phyloP scores from a whole-genome alignment of 1,284 basidiomycete genomes.

The Ceratobasidium sp. region DNA sequence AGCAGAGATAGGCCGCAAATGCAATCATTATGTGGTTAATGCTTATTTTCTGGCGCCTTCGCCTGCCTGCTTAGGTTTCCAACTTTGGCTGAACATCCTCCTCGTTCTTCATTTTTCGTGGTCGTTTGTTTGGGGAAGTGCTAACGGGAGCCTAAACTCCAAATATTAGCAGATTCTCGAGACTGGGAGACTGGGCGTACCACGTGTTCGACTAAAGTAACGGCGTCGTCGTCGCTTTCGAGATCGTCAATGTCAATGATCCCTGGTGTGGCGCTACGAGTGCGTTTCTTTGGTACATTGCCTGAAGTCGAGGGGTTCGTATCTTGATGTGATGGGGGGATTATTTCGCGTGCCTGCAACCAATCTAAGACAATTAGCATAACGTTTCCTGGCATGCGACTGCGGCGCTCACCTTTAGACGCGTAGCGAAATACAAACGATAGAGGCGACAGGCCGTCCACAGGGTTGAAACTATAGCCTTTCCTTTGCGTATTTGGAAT shows the following conservation, averaged over 20 bases:
- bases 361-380: too few relatives aligned
- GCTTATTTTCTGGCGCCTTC: too few relatives aligned
- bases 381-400: too few relatives aligned
- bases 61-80: neutral
- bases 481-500: too few relatives aligned
- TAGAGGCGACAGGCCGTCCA: too few relatives aligned
- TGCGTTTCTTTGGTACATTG: neutral
- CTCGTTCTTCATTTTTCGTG: neutral
- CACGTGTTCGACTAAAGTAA: constrained; percentile 4
- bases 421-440: constrained; percentile 16
- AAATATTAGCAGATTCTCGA: too few relatives aligned
- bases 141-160: neutral
- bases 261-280: neutral
- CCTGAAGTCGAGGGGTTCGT: neutral
- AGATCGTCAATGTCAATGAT: constrained; percentile 7
- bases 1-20: too few relatives aligned
- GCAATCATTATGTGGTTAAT: too few relatives aligned
- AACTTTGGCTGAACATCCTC: neutral
- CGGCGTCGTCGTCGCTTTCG: constrained; percentile 8
- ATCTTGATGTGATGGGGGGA: neutral
- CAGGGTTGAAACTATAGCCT: too few relatives aligned
- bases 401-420: too few relatives aligned
- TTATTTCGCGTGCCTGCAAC: constrained; percentile 3
- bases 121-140: neutral
- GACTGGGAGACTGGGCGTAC: too few relatives aligned